Evolutionary conservation across 345 rosid species (phyloP).

Genomic region (Litchi chinensis): DNA sequence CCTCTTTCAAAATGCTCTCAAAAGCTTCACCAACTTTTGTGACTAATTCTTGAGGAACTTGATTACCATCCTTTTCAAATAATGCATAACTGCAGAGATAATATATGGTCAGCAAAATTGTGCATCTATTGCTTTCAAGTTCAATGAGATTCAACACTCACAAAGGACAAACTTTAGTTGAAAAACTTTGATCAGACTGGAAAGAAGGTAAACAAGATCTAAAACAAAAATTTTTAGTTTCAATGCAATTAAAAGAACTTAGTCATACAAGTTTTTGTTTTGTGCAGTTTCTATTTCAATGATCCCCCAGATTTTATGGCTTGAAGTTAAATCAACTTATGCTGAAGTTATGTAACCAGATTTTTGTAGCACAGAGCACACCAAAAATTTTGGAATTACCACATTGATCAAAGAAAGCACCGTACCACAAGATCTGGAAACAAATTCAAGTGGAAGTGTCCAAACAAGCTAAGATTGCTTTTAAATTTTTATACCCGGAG

Average conservation of each 20-base stretch:
- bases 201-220: neutral
- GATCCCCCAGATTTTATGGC: neutral
- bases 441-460: neutral
- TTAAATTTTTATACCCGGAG: neutral
- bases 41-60: conserved; percentile 84
- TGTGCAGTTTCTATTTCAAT: neutral
- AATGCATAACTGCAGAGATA: conserved; percentile 63
- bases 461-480: neutral
- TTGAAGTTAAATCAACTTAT: too few relatives aligned
- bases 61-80: conserved; percentile 81
- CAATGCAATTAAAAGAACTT: neutral
- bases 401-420: neutral
- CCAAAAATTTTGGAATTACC: neutral
- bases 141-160: neutral
- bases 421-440: neutral
- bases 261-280: neutral
- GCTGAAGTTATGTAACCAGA: too few relatives aligned
- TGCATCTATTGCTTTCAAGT: neutral
- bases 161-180: neutral
- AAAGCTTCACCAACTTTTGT: conserved; percentile 71
- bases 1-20: conserved; percentile 83
- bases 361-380: too few relatives aligned
- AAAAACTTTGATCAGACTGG: neutral
- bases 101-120: conserved; percentile 1
- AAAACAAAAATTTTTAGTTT: neutral